Evolutionary conservation across 805 yeast genomes (phyloP).

Genomic region (Lipomyces sp.): DNA sequence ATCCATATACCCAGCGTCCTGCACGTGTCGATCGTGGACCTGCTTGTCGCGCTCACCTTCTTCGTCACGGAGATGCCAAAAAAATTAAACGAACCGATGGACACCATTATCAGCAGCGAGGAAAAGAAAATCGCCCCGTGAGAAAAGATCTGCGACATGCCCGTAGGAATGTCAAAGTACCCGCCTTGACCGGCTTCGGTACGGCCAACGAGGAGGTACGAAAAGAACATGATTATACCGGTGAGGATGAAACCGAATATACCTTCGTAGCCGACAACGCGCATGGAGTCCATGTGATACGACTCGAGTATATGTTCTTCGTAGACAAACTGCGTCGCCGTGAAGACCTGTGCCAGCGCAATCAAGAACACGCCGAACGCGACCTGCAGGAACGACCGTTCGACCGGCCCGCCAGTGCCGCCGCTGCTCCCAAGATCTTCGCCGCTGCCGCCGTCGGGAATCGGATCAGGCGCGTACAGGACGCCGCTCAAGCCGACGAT

Average conservation of each 20-base stretch:
- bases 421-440: conserved; percentile 13
- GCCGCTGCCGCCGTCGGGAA: conserved; percentile 11
- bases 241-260: conserved; percentile 56
- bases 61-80: conserved; percentile 70
- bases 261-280: conserved; percentile 73
- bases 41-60: conserved; percentile 65
- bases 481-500: conserved; percentile 72
- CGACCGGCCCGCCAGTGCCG: not conserved
- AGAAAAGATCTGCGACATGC: conserved; percentile 49
- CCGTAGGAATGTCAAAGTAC: conserved; percentile 53
- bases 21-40: conserved; percentile 76
- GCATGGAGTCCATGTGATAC: conserved; percentile 56
- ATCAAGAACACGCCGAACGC: conserved; percentile 58
- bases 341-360: conserved; percentile 59
- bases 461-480: conserved; percentile 27
- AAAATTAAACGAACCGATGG: conserved; percentile 68
- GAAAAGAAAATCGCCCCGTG: conserved; percentile 46
- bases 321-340: conserved; percentile 72
- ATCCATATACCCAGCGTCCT: conserved; percentile 75
- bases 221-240: conserved; percentile 41
- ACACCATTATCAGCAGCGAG: conserved; percentile 64
- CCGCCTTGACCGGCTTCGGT: conserved; percentile 43
- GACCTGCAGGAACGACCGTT: conserved; percentile 23
- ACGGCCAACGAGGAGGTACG: conserved; percentile 38
- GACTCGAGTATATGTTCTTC: conserved; percentile 65